Percentiles rank a stretch among this genome's conserved stretches.
phyloP scores from a whole-genome alignment of 2,329 filamentous ascomycete genomes.

The Colletotrichum costaricense region DNA sequence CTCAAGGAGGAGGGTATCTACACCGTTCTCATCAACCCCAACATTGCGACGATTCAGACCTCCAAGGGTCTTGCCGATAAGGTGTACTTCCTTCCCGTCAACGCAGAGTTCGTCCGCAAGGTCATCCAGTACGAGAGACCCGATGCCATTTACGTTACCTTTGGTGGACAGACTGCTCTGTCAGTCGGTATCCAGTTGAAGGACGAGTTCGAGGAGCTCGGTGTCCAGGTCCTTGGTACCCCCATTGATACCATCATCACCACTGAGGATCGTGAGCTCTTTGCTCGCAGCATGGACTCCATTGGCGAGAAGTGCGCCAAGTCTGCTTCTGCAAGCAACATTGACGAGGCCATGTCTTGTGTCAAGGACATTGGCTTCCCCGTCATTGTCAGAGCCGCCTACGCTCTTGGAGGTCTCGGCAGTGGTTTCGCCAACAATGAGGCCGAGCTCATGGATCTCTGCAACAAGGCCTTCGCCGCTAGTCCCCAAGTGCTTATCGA shows the following conservation, averaged over 20 bases:
- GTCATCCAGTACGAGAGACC: conserved; percentile 95
- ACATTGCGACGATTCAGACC: conserved; percentile 98
- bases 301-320: conserved; percentile 98
- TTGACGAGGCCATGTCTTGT: conserved; percentile 88
- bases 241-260: conserved; percentile 99
- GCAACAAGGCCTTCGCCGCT: conserved; percentile 93
- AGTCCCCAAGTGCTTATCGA: conserved; percentile 97
- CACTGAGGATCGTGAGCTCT: conserved; percentile 96
- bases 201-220: conserved; percentile 93
- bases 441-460: conserved; percentile 83
- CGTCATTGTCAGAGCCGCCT: conserved; percentile 96
- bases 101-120: conserved; percentile 96
- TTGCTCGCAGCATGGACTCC: conserved; percentile 97
- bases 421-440: conserved; percentile 96
- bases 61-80: conserved; percentile 98
- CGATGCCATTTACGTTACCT: conserved; percentile 97
- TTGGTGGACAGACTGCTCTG: conserved; percentile 97
- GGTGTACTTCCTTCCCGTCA: conserved; percentile 98
- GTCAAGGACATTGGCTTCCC: conserved; percentile 95
- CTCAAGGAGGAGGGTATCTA: conserved; percentile 98
- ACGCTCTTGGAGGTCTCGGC: conserved; percentile 92
- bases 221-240: conserved; percentile 94
- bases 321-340: conserved; percentile 89
- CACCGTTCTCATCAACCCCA: conserved; percentile 98
- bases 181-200: conserved; percentile 97